A percentile compares a stretch with the other conserved stretches of the same genome.
Evolutionary conservation across 2,329 filamentous ascomycete genomes (phyloP).

Genomic region (Epichloe festucae): DNA sequence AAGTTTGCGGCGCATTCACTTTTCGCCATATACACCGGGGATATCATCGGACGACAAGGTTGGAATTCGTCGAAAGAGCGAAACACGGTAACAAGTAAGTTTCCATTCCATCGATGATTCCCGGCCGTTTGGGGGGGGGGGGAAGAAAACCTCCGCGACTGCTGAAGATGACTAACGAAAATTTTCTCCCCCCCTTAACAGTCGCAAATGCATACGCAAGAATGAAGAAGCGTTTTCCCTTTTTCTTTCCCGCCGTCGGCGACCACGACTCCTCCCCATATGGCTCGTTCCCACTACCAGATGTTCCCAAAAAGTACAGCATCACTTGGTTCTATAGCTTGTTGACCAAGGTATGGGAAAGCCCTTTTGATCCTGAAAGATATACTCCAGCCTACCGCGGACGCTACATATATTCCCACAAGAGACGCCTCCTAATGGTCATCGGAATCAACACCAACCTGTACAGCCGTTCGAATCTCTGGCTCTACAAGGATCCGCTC

Average conservation of each 20-base stretch:
- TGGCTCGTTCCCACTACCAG: background rate
- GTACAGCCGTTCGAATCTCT: constrained; percentile 43
- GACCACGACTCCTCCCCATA: background rate
- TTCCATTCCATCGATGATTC: too few relatives aligned
- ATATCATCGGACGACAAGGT: too few relatives aligned
- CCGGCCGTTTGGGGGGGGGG: too few relatives aligned
- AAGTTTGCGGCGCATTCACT: too few relatives aligned
- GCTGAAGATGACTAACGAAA: too few relatives aligned
- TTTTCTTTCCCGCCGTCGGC: background rate
- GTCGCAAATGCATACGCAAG: background rate
- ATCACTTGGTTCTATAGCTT: background rate
- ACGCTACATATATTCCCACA: background rate
- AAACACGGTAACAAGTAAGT: too few relatives aligned
- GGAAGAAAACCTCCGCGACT: too few relatives aligned
- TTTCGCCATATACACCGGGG: too few relatives aligned
- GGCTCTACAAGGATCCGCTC: constrained; percentile 21
- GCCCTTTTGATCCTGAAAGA: too few relatives aligned
- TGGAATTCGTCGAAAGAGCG: too few relatives aligned
- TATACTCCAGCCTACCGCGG: background rate
- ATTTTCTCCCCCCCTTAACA: background rate
- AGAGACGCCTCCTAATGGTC: constrained; percentile 30
- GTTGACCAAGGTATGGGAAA: background rate
- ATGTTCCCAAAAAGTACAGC: background rate
- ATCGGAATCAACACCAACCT: constrained; percentile 46
- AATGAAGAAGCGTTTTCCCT: background rate